phyloP scores from a whole-genome alignment of 352 stramenopile genomes.

The Hyphochytrium catenoides region DNA sequence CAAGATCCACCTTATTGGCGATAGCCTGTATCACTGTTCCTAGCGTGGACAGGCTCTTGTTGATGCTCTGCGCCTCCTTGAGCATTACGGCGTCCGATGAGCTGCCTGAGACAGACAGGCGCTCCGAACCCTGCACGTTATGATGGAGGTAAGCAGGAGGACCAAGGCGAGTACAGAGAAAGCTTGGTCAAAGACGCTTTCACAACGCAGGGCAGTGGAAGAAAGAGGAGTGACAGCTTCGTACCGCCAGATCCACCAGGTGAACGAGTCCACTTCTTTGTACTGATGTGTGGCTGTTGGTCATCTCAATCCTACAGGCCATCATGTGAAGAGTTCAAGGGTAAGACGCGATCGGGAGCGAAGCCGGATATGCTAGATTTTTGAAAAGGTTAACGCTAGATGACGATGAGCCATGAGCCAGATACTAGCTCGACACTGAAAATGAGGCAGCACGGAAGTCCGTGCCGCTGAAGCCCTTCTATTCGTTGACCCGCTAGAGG shows the following conservation, averaged over 20 bases:
- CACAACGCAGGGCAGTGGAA: not conserved
- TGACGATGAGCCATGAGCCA: not conserved
- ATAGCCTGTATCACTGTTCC: constrained; percentile 21
- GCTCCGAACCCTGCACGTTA: constrained; percentile 39
- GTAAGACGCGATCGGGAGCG: too few species aligned
- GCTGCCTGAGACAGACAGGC: constrained; percentile 46
- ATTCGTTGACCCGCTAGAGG: too few species aligned
- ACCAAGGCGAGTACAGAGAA: too few species aligned
- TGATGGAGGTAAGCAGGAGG: not conserved
- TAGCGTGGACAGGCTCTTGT: constrained; percentile 4
- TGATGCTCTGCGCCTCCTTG: constrained; percentile 25
- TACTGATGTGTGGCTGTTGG: too few species aligned
- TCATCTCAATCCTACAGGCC: too few species aligned
- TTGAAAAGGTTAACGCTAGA: constrained; percentile 17
- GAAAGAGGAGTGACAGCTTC: too few species aligned
- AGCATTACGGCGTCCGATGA: constrained; percentile 37
- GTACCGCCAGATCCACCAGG: constrained; percentile 44
- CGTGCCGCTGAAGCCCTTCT: too few species aligned
- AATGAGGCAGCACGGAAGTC: too few species aligned
- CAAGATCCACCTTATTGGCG: constrained; percentile 58
- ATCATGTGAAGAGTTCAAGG: too few species aligned
- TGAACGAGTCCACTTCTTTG: constrained; percentile 41
- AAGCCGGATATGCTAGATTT: constrained; percentile 31
- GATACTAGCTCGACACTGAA: too few species aligned
- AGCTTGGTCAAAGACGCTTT: too few species aligned